Evolutionary conservation across 495 filamentous ascomycete species (phyloP).

Genomic region (Acidomyces sp.): DNA sequence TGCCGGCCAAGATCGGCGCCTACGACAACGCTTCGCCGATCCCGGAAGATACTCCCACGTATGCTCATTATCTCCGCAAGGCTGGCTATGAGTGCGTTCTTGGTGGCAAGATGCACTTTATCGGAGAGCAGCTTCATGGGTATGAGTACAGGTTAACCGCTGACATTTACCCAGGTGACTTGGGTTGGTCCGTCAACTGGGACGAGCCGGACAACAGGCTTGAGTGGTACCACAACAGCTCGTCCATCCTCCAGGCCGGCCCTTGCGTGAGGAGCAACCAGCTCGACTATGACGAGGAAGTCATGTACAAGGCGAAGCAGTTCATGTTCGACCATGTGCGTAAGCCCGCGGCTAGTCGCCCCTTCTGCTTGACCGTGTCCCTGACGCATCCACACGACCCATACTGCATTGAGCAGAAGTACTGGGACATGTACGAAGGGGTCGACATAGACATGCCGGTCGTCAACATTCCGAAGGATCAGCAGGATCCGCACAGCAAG

Average conservation of each 20-base stretch:
- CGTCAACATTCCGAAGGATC: conserved; percentile 55
- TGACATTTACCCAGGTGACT: conserved; percentile 84
- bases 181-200: conserved; percentile 85
- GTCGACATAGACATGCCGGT: conserved; percentile 75
- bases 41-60: conserved; percentile 63
- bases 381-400: conserved; percentile 87
- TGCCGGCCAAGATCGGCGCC: conserved; percentile 73
- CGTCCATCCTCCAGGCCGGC: conserved; percentile 74
- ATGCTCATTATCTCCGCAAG: conserved; percentile 75
- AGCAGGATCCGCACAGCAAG: conserved; percentile 71
- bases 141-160: conserved; percentile 80
- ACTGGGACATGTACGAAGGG: conserved; percentile 76
- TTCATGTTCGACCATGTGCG: conserved; percentile 76
- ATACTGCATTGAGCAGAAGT: conserved; percentile 77
- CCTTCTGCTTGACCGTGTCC: conserved; percentile 80
- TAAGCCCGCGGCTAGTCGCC: conserved; percentile 48
- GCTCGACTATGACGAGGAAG: conserved; percentile 88
- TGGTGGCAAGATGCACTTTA: conserved; percentile 92
- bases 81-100: conserved; percentile 79
- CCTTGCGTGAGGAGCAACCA: conserved; percentile 76
- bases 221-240: conserved; percentile 89
- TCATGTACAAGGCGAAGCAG: conserved; percentile 68
- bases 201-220: conserved; percentile 69
- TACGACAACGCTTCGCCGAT: conserved; percentile 78
- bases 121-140: conserved; percentile 81